Conservation (phyloP, 192 early-diverging fungal species). For the Chytriomyces sp. region DNA sequence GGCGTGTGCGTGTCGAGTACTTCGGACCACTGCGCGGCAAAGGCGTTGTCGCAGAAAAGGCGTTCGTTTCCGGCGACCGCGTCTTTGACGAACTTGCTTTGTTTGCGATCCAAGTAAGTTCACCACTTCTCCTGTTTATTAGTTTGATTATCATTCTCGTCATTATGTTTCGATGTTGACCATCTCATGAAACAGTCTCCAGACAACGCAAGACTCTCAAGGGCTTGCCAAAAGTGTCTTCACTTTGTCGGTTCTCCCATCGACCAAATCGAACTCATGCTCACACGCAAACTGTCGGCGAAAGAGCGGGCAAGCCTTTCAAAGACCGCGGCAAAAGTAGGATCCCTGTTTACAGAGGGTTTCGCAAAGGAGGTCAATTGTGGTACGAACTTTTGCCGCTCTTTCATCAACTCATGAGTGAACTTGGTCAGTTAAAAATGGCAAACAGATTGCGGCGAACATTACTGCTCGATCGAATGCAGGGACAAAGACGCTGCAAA, state of each 20-base stretch:
- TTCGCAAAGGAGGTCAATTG: not conserved
- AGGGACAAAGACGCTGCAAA: slow-evolving; percentile 9
- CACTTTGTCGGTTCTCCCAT: slow-evolving; percentile 21
- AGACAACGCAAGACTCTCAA: slow-evolving; percentile 2
- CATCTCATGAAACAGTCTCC: not conserved
- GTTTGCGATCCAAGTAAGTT: slow-evolving; percentile 16
- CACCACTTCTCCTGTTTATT: not conserved
- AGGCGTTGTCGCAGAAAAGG: slow-evolving; percentile 10
- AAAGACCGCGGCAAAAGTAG: not conserved
- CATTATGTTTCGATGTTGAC: not conserved
- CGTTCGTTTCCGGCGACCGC: slow-evolving; percentile 20
- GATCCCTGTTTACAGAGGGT: not conserved
- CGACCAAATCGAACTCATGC: slow-evolving; percentile 19
- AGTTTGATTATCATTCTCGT: not conserved
- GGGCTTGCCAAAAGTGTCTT: slow-evolving; percentile 11
- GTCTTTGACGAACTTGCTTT: slow-evolving; percentile 20
- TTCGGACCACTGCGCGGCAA: slow-evolving; percentile 21
- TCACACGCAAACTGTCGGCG: slow-evolving; percentile 23
- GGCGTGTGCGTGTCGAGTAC: not conserved
- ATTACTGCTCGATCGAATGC: slow-evolving; percentile 35
- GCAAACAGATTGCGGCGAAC: slow-evolving; percentile 9
- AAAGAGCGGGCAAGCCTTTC: slow-evolving; percentile 7
- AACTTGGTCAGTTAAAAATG: too few species aligned
- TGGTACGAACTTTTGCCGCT: not conserved
- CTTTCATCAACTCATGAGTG: too few species aligned